Evolutionary conservation across 2,329 filamentous ascomycete species (phyloP).

Genomic region (Calonectria hongkongensis): DNA sequence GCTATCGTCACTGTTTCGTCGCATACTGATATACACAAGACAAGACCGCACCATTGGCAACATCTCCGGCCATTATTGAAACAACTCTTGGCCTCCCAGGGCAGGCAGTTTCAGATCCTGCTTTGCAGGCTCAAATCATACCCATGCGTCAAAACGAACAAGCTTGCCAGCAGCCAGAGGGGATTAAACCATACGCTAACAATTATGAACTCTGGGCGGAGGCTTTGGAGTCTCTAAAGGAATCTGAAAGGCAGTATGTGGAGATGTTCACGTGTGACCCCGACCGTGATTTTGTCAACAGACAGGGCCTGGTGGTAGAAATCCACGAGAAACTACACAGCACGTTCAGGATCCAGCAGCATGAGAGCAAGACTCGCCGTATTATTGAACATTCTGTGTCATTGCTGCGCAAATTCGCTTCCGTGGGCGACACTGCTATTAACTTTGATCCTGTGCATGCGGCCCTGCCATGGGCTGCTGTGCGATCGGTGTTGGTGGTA

Average conservation of each 20-base stretch:
- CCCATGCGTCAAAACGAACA: too few species aligned
- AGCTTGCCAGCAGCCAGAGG: too few species aligned
- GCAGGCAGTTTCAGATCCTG: too few species aligned
- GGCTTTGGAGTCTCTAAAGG: neutral
- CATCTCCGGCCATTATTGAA: too few species aligned
- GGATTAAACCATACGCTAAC: neutral
- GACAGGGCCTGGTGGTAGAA: neutral
- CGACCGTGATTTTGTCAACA: neutral
- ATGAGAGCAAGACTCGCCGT: neutral
- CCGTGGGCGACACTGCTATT: neutral
- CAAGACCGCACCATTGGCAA: too few species aligned
- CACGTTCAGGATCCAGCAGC: neutral
- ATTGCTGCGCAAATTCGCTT: neutral
- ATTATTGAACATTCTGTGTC: neutral
- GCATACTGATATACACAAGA: too few species aligned
- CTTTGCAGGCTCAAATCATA: too few species aligned
- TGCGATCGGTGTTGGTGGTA: constrained; percentile 27
- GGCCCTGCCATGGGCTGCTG: constrained; percentile 32
- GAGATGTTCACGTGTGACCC: neutral
- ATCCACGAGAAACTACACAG: neutral
- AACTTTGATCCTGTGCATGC: constrained; percentile 32
- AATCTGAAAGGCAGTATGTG: neutral
- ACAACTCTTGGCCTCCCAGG: too few species aligned
- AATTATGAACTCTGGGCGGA: neutral
- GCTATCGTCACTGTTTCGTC: too few species aligned